Conservation (phyloP, 192 early-diverging fungal genomes). For the Helicostylum pulchrum region DNA sequence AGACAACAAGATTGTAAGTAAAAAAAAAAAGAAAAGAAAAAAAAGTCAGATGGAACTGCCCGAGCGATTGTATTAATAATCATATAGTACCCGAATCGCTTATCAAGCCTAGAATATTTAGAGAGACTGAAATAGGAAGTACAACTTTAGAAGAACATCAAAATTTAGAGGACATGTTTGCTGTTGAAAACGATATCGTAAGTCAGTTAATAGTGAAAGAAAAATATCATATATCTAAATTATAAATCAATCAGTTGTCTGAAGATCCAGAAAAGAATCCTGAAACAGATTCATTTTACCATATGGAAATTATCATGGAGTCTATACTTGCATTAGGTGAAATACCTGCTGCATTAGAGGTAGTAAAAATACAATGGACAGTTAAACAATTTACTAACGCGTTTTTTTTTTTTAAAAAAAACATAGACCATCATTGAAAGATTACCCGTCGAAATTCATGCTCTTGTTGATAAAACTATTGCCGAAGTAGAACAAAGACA, state of each 20-base stretch:
- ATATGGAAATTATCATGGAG: conserved; percentile 75
- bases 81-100: conserved; percentile 20
- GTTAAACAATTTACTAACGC: conserved; percentile 16
- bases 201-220: conserved; percentile 8
- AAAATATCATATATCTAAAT: not conserved
- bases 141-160: not conserved
- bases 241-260: conserved; percentile 38
- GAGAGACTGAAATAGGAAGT: not conserved
- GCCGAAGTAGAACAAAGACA: conserved; percentile 73
- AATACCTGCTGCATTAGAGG: conserved; percentile 51
- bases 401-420: conserved; percentile 15
- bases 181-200: conserved; percentile 51
- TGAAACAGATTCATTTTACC: conserved; percentile 73
- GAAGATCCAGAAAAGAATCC: conserved; percentile 65
- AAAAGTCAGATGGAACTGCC: too few species aligned
- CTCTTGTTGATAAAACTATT: conserved; percentile 71
- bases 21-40: too few species aligned
- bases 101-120: conserved; percentile 25
- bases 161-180: conserved; percentile 22
- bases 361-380: conserved; percentile 1
- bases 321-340: conserved; percentile 57
- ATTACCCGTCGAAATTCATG: conserved; percentile 64
- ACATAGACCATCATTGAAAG: conserved; percentile 66
- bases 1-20: conserved; percentile 52
- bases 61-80: not conserved